These are phyloP conservation scores for Sugiyamaella boreocaroliniensis DNA, from an alignment of 805 yeast species.

Conservation along the genomic window DNA sequence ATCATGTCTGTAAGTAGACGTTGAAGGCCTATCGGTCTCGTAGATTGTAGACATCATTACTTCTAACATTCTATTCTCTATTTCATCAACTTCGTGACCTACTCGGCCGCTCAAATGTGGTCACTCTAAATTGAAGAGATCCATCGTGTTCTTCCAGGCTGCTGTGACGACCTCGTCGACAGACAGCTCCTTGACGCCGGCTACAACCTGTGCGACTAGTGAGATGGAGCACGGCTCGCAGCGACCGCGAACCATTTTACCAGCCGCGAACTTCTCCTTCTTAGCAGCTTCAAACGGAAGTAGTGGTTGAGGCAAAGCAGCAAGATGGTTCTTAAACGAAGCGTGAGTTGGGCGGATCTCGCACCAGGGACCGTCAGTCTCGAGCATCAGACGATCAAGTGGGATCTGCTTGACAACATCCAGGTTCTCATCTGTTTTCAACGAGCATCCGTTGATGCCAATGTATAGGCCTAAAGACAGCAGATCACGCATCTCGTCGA, in stretches of 20 bases:
- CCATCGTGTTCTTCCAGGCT: constrained; percentile 47
- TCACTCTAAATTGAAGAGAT: constrained; percentile 35
- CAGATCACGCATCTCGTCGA: constrained; percentile 52
- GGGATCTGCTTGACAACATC: constrained; percentile 66
- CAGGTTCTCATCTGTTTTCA: constrained; percentile 69
- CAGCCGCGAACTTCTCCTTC: constrained; percentile 48
- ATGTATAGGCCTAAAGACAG: constrained; percentile 58
- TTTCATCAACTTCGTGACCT: neutral
- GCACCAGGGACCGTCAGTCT: constrained; percentile 99
- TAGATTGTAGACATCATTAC: no score
- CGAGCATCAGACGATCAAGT: constrained; percentile 61
- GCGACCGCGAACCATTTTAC: constrained; percentile 62
- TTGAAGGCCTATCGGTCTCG: neutral
- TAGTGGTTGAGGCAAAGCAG: constrained; percentile 8
- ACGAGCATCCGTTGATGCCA: constrained; percentile 90
- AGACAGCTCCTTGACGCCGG: constrained; percentile 41
- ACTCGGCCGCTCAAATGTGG: no score
- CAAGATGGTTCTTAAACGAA: constrained; percentile 46
- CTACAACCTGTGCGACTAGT: constrained; percentile 64
- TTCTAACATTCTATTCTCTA: no score
- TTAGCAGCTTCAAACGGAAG: constrained; percentile 60
- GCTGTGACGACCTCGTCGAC: constrained; percentile 40
- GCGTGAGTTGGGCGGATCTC: constrained; percentile 82
- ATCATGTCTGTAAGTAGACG: neutral
- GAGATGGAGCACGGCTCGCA: constrained; percentile 90